A percentile compares a stretch with the other conserved stretches of the same genome.
Evolutionary conservation across 257 asterid species (phyloP).

Genomic region (Gentiana straminea): DNA sequence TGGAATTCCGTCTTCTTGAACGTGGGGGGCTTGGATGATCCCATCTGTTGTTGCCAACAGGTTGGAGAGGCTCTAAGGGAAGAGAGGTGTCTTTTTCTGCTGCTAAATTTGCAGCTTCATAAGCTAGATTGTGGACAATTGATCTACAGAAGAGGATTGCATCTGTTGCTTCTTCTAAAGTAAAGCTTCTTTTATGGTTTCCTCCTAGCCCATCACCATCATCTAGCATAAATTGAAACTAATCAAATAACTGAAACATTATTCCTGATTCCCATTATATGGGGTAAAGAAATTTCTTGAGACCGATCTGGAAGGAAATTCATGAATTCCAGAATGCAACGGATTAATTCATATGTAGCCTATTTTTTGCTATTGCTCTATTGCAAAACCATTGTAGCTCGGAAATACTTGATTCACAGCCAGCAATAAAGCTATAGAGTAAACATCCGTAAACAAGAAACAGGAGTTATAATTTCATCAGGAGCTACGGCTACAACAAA

Average conservation of each 20-base stretch:
- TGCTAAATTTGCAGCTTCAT: constrained; percentile 73
- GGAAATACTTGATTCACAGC: too few relatives aligned
- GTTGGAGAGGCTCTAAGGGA: constrained; percentile 33
- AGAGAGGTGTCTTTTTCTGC: constrained; percentile 44
- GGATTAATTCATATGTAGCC: too few relatives aligned
- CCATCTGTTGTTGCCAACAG: constrained; percentile 41
- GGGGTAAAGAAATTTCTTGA: too few relatives aligned
- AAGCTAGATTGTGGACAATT: constrained; percentile 74
- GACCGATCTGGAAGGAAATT: too few relatives aligned
- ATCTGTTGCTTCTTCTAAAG: constrained; percentile 94
- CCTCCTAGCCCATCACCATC: constrained; percentile 19
- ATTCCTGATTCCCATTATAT: too few relatives aligned
- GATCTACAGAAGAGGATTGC: constrained; percentile 94
- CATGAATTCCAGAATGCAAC: too few relatives aligned
- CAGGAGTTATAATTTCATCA: too few relatives aligned
- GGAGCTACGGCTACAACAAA: too few relatives aligned
- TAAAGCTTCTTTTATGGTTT: constrained; percentile 46
- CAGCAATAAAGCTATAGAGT: too few relatives aligned
- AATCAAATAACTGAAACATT: not conserved
- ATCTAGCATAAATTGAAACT: constrained; percentile 17
- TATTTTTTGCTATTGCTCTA: too few relatives aligned
- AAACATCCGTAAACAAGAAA: too few relatives aligned
- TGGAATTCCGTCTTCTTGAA: constrained; percentile 45
- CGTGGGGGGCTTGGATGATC: constrained; percentile 6
- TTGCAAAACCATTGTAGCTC: too few relatives aligned